These are phyloP conservation scores for Trichoderma asperelloides DNA, from an alignment of 495 filamentous ascomycete genomes.

Conservation along the genomic window DNA sequence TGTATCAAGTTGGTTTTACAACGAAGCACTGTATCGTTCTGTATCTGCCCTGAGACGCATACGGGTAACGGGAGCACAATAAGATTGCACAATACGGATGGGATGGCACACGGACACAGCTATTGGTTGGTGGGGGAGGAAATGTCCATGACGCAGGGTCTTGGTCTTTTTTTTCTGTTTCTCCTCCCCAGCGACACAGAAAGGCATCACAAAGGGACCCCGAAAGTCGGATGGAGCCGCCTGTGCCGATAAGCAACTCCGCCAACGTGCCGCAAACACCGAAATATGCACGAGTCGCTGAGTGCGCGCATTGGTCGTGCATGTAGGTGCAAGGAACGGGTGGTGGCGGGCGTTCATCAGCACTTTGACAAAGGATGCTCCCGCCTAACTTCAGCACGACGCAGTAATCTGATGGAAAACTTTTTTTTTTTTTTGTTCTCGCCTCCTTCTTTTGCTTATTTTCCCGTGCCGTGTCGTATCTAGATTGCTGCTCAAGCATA, in stretches of 20 bases:
- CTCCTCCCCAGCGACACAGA: not conserved
- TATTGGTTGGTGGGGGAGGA: not conserved
- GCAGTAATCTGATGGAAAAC: not conserved
- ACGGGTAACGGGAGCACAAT: not conserved
- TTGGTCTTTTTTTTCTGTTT: not conserved
- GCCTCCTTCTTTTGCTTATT: not conserved
- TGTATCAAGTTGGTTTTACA: not conserved
- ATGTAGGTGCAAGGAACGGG: not conserved
- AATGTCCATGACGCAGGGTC: not conserved
- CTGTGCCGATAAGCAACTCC: not conserved
- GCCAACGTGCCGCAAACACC: not conserved
- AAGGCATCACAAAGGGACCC: not conserved
- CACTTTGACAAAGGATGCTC: too few species aligned
- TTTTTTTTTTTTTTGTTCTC: not conserved
- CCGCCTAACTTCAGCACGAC: too few species aligned
- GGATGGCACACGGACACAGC: not conserved
- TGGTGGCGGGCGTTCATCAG: too few species aligned
- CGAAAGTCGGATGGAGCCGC: not conserved
- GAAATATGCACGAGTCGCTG: slow-evolving; percentile 3
- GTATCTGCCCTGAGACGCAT: not conserved
- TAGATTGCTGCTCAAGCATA: slow-evolving; percentile 1
- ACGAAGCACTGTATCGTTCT: not conserved
- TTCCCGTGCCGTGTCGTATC: not conserved
- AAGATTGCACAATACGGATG: not conserved
- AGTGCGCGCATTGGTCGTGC: not conserved